Conservation (phyloP, 148 eudicot genomes). For the Rhododendron griersonianum region DNA sequence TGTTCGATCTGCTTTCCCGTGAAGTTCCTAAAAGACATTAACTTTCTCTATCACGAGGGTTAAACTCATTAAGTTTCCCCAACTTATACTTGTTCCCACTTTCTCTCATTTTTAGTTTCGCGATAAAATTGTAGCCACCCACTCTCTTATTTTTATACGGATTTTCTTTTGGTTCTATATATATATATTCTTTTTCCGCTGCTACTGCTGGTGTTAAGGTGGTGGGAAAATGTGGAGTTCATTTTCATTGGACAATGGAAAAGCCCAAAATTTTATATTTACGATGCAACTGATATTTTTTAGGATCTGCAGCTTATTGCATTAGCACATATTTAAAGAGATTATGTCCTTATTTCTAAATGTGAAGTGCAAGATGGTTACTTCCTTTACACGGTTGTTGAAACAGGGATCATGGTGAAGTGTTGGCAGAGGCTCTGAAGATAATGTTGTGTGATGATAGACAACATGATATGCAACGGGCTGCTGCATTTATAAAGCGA, state of each 20-base stretch:
- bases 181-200: neutral
- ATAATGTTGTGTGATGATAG: slow-evolving; percentile 94
- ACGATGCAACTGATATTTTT: neutral
- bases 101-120: neutral
- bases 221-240: neutral
- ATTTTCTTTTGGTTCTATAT: neutral
- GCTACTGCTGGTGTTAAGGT: neutral
- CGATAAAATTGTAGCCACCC: neutral
- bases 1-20: neutral
- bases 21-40: neutral
- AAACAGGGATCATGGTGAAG: slow-evolving; percentile 79
- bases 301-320: neutral
- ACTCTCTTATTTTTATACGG: neutral
- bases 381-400: neutral
- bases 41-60: neutral
- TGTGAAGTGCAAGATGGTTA: slow-evolving; percentile 4
- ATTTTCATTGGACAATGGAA: neutral
- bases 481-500: slow-evolving; percentile 94
- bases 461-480: slow-evolving; percentile 98
- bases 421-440: slow-evolving; percentile 89
- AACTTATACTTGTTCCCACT: neutral
- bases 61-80: neutral
- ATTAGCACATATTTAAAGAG: neutral
- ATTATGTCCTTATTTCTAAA: neutral
- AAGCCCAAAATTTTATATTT: neutral